Conservation (phyloP, 352 stramenopile species). For the Pythium diclinum region DNA sequence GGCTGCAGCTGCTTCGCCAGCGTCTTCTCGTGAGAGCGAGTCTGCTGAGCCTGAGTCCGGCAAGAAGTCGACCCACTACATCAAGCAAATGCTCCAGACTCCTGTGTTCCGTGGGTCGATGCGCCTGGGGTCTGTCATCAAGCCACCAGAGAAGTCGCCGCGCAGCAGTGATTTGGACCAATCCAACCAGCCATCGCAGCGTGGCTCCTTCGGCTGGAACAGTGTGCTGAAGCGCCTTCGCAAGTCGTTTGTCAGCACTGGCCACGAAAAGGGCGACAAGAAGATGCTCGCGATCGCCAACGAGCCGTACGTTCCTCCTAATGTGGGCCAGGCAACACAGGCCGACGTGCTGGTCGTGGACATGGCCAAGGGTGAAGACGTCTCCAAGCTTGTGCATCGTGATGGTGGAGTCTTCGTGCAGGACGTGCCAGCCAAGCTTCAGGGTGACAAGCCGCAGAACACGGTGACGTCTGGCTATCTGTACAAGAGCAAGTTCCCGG, state of each 20-base stretch:
- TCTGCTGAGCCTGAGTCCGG: conserved; percentile 26
- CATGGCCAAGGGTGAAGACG: conserved; percentile 78
- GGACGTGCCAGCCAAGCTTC: conserved; percentile 42
- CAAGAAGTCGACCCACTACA: conserved; percentile 74
- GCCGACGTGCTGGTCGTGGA: conserved; percentile 76
- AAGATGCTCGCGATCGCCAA: conserved; percentile 72
- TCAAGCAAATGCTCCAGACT: conserved; percentile 83
- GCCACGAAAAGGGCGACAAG: conserved; percentile 59
- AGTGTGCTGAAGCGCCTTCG: conserved; percentile 76
- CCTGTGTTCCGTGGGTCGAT: conserved; percentile 81
- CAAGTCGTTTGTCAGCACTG: conserved; percentile 70
- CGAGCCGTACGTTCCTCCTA: conserved; percentile 55
- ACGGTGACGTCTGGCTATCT: conserved; percentile 83
- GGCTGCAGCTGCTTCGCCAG: not conserved
- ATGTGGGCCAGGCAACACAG: conserved; percentile 38
- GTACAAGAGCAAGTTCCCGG: conserved; percentile 86
- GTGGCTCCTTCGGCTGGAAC: conserved; percentile 76
- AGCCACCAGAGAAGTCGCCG: conserved; percentile 47
- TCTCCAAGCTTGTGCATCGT: conserved; percentile 75
- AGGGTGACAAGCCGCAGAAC: conserved; percentile 37
- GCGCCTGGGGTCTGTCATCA: conserved; percentile 74
- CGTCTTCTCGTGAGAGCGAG: conserved; percentile 7
- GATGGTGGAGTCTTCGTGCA: conserved; percentile 67
- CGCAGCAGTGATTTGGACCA: conserved; percentile 33
- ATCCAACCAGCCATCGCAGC: conserved; percentile 17